These are phyloP conservation scores for Arxiozyma bovina DNA, from an alignment of 1,139 yeast genomes.

Conservation along the genomic window DNA sequence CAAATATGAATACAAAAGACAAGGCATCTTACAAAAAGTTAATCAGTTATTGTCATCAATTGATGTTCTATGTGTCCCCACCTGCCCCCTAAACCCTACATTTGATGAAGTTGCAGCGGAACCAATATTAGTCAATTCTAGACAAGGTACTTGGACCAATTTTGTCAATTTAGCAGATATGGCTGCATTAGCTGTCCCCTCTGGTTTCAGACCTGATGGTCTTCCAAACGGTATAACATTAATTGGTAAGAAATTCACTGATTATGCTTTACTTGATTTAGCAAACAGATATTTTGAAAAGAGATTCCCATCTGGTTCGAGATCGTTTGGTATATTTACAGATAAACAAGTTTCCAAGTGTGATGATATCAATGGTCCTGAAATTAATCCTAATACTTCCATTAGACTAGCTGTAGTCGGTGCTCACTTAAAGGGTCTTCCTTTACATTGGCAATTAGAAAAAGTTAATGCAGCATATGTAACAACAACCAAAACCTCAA, in stretches of 20 bases:
- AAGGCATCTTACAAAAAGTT: conserved; percentile 60
- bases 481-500: conserved; percentile 58
- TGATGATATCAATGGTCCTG: conserved; percentile 40
- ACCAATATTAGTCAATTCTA: conserved; percentile 76
- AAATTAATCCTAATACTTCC: conserved; percentile 32
- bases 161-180: conserved; percentile 90
- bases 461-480: conserved; percentile 72
- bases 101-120: conserved; percentile 61
- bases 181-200: conserved; percentile 86
- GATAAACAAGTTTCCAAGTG: conserved; percentile 16
- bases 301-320: conserved; percentile 38
- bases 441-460: conserved; percentile 88
- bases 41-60: conserved; percentile 44
- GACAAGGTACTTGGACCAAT: conserved; percentile 94
- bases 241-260: conserved; percentile 72
- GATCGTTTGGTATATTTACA: conserved; percentile 40
- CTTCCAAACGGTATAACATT: conserved; percentile 86
- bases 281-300: conserved; percentile 61
- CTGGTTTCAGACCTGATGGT: conserved; percentile 76
- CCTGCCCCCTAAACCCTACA: conserved; percentile 87
- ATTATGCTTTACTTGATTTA: conserved; percentile 76
- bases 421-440: conserved; percentile 83
- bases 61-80: conserved; percentile 81
- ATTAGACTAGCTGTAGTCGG: conserved; percentile 88
- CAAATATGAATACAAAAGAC: conserved; percentile 76